Evolutionary conservation across 139 green algal genomes (phyloP).

Genomic region (Zygnema cylindricum): DNA sequence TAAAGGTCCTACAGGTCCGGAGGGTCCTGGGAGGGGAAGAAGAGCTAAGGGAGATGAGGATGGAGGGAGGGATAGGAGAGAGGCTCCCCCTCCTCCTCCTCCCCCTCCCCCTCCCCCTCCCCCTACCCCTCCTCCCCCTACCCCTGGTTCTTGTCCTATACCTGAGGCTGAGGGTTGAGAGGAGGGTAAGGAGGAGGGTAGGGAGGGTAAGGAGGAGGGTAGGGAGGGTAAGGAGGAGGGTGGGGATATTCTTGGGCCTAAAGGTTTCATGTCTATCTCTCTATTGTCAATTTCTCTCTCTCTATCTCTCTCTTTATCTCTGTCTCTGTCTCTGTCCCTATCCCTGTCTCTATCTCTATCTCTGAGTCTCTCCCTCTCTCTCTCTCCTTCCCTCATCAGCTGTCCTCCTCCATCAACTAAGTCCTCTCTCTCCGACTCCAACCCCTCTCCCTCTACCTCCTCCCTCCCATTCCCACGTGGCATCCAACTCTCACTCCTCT

Average conservation of each 20-base stretch:
- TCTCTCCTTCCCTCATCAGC: no score
- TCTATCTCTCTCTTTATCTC: background rate
- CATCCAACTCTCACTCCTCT: background rate
- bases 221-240: background rate
- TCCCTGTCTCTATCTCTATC: no score
- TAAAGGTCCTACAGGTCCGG: no score
- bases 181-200: no score
- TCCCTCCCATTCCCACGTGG: background rate
- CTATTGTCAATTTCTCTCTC: background rate
- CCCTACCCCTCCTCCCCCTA: background rate
- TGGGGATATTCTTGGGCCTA: background rate
- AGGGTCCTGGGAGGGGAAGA: no score
- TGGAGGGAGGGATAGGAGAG: no score
- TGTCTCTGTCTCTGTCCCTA: background rate
- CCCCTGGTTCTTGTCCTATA: background rate
- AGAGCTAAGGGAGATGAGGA: no score
- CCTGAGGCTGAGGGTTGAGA: no score
- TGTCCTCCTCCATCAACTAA: no score
- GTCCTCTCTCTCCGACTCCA: background rate
- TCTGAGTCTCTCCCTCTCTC: no score
- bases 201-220: background rate
- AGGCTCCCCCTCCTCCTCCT: slow-evolving; percentile 9
- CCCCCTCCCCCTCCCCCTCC: background rate
- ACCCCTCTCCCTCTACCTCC: background rate
- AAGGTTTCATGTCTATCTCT: background rate